Percentiles rank a stretch among this genome's conserved stretches.
Conservation (phyloP, 306 rosid species). For the Glycyrrhiza uralensis region DNA sequence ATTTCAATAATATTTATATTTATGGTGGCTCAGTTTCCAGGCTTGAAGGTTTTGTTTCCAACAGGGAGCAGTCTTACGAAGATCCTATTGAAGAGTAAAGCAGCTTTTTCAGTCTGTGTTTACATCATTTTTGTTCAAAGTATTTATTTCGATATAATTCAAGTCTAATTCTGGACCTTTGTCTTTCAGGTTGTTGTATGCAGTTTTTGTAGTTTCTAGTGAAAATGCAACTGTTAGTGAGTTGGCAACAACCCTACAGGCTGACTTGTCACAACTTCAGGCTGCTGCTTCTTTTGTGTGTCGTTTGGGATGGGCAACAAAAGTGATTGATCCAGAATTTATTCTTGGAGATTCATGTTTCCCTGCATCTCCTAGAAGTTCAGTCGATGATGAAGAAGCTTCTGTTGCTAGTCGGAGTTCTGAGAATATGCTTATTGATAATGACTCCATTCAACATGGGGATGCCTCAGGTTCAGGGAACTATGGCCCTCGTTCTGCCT, state of each 20-base stretch:
- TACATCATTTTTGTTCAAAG: conserved; percentile 12
- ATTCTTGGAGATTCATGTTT: conserved; percentile 56
- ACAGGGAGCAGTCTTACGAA: conserved; percentile 97
- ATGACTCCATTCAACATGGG: conserved; percentile 62
- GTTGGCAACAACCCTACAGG: conserved; percentile 85
- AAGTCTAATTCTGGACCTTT: conserved; percentile 29
- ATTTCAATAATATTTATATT: conserved; percentile 33
- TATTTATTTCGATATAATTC: conserved; percentile 1
- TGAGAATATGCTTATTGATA: conserved; percentile 44
- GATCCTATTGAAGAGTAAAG: conserved; percentile 99
- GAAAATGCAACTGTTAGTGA: conserved; percentile 90
- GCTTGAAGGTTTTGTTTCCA: conserved; percentile 99
- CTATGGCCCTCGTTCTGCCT: conserved; percentile 46
- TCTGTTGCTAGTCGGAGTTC: conserved; percentile 48
- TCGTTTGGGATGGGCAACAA: conserved; percentile 89
- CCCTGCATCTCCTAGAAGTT: conserved; percentile 57
- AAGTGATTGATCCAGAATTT: conserved; percentile 76
- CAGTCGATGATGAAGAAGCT: conserved; percentile 56
- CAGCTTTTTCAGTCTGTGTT: conserved; percentile 32
- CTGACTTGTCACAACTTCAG: conserved; percentile 77
- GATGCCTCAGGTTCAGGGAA: conserved; percentile 56
- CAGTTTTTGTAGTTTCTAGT: conserved; percentile 95
- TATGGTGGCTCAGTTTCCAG: conserved; percentile 66
- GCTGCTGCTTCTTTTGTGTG: conserved; percentile 93
- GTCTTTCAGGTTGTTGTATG: conserved; percentile 74